Evolutionary conservation across 331 rosid species (phyloP).

Genomic region (Saraca asoca): DNA sequence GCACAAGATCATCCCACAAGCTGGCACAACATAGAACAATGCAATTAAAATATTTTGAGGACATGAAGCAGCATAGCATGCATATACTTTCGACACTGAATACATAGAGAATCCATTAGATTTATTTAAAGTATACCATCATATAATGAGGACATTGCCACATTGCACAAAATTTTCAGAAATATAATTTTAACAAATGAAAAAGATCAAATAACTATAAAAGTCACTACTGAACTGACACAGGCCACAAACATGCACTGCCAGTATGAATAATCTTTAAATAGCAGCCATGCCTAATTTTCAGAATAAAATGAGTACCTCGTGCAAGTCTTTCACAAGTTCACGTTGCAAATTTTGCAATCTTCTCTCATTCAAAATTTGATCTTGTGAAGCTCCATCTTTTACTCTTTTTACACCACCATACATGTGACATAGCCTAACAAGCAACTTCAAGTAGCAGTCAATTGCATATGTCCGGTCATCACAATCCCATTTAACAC

Average conservation of each 20-base stretch:
- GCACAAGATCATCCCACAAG: constrained; percentile 6
- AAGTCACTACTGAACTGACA: neutral
- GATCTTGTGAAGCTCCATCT: constrained; percentile 99
- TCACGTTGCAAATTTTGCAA: constrained; percentile 93
- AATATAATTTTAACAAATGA: neutral
- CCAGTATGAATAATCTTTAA: constrained; percentile 26
- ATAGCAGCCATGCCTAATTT: neutral
- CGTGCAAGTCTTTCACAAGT: constrained; percentile 76
- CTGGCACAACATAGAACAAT: neutral
- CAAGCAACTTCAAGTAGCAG: constrained; percentile 97
- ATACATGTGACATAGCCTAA: constrained; percentile 84
- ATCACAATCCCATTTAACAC: constrained; percentile 98
- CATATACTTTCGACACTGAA: no score
- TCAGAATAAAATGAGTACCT: constrained; percentile 49
- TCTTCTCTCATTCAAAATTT: constrained; percentile 96
- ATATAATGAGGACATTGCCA: neutral
- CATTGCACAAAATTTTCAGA: neutral
- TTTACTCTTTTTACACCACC: constrained; percentile 97
- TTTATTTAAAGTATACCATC: constrained; percentile 12
- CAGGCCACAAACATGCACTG: no score
- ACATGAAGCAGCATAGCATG: no score
- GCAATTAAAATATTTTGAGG: neutral
- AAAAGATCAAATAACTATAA: constrained; percentile 5
- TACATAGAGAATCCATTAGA: neutral
- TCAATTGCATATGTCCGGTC: constrained; percentile 97